Evolutionary conservation across 2,329 filamentous ascomycete species (phyloP), one percentile per base, ranked within the genome.

Genomic region (Sporothrix globosa): DNA sequence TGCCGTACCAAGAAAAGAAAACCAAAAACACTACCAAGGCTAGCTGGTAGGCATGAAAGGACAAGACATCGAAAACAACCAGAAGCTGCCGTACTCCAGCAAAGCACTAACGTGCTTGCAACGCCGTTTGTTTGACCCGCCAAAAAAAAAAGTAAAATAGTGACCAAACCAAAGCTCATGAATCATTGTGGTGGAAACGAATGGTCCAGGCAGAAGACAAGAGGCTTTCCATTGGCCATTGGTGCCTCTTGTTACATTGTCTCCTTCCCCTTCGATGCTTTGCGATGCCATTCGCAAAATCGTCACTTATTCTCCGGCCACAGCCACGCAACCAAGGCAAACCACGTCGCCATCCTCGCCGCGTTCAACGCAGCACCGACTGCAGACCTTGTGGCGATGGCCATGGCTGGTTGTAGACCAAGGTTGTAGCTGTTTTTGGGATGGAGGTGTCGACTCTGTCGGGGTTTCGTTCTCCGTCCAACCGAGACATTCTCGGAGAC

Each of bases 341-440:
- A 88, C 85, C 5, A 91, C 85, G 63, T 91, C 88, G 34, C 90
- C 90, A 68, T 91, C 85, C 24, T 80, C 75, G 0, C 89, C 89
- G 30, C 82, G 83, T 77, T 92, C 90, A 3, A 91, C 84, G 76
- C 89, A 91, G 78, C 90, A 92, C 21, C 84, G 83, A 76, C 89
- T 91, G 77, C 90, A 92, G 2, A 91, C 81, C 74, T 86, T 84
- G 46, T 82, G 79, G 10, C 82, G 80, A 73, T 88, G 86, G 9
- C 83, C 83, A 14, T 74, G 74, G 63, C 76, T 77, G 41, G 76
- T 77, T 0, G 77, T 79, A 0, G 77, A 75, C 80, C 82, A 83
- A n/a, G 73, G 69, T 24, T 44, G 56, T 41, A 30, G 46, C 53
- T 30, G 50, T 54, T 68, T 24, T 24, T 72, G 27, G 19, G 61